A percentile compares a stretch with the other conserved stretches of the same genome.
Conservation (phyloP, 177 flowering plant genomes). For the Telopea speciosissima region DNA sequence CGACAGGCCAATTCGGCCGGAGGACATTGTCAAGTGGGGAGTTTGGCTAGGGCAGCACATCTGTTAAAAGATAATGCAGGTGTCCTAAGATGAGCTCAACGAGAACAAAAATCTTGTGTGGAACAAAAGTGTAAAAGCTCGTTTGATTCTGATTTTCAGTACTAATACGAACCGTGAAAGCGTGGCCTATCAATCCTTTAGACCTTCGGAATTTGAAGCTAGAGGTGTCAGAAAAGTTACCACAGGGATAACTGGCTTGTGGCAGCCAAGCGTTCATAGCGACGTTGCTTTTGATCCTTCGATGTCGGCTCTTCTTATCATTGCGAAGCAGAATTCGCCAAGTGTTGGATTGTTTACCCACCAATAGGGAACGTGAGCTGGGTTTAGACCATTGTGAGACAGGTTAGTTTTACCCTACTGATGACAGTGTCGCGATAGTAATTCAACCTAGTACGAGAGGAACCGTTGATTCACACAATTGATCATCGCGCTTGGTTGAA, state of each 20-base stretch:
- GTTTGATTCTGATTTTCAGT: constrained; percentile 50
- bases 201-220: constrained; percentile 48
- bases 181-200: constrained; percentile 49
- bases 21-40: constrained; percentile 61
- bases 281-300: too few relatives aligned
- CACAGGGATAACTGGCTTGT: constrained; percentile 61
- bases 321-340: too few relatives aligned
- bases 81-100: constrained; percentile 57
- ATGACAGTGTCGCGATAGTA: too few relatives aligned
- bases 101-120: constrained; percentile 53
- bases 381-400: too few relatives aligned
- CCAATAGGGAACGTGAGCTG: too few relatives aligned
- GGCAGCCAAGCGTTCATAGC: constrained; percentile 59
- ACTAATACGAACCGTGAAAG: constrained; percentile 51
- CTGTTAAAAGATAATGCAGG: constrained; percentile 50
- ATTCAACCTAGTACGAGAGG: too few relatives aligned
- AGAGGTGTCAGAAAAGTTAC: constrained; percentile 59
- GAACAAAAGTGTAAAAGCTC: constrained; percentile 53
- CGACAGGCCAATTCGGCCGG: constrained; percentile 38
- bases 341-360: too few relatives aligned
- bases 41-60: constrained; percentile 55
- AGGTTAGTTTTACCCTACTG: too few relatives aligned
- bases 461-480: too few relatives aligned
- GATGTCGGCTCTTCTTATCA: too few relatives aligned
- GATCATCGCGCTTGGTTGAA: too few relatives aligned